Conservation (phyloP, 225 moss, liverwort and hornwort species). For the Marchantia paleacea region DNA sequence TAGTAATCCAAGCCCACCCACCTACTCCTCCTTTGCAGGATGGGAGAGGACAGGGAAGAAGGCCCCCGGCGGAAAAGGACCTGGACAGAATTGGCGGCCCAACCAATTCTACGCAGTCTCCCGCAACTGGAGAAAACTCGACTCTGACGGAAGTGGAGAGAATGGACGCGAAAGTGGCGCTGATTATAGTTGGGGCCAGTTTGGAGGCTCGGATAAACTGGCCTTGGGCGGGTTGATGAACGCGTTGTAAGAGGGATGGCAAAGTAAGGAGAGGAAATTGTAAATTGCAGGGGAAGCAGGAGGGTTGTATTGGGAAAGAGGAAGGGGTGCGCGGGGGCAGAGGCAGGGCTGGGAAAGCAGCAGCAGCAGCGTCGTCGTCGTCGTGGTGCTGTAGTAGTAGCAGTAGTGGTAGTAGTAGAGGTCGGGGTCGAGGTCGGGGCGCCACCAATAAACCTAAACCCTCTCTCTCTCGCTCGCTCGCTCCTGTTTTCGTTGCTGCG, state of each 20-base stretch:
- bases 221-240: neutral
- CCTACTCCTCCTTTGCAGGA: neutral
- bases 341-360: neutral
- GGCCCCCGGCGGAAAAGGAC: neutral
- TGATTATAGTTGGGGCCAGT: neutral
- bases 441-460: conserved; percentile 14
- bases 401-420: neutral
- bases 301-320: too few relatives aligned
- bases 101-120: neutral
- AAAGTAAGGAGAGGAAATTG: neutral
- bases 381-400: neutral
- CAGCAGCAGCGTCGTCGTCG: neutral
- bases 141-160: neutral
- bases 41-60: neutral
- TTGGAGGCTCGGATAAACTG: neutral
- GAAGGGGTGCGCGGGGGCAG: neutral
- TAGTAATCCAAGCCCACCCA: neutral
- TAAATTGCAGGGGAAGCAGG: conserved; percentile 6
- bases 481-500: neutral
- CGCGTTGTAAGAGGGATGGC: neutral
- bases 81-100: neutral
- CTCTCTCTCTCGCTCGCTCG: neutral
- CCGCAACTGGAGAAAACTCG: neutral
- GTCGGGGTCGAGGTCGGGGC: conserved; percentile 4
- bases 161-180: neutral